These are phyloP conservation scores for Chalciporus chontae DNA, from an alignment of 768 basidiomycete species.

Conservation along the genomic window DNA sequence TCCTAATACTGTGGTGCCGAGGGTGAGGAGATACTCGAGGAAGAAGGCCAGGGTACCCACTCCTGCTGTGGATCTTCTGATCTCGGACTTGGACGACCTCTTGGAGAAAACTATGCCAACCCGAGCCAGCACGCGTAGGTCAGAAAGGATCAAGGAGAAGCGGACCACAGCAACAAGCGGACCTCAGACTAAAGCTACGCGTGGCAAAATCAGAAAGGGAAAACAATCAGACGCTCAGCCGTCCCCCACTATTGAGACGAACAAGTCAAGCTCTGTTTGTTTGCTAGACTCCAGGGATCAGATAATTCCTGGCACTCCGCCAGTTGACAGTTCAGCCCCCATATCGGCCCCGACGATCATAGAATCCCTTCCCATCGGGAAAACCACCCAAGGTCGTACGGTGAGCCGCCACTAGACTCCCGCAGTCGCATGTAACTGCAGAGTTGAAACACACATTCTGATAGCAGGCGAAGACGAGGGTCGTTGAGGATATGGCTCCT, in stretches of 20 bases:
- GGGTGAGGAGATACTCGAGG: constrained; percentile 29
- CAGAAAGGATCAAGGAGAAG: constrained; percentile 16
- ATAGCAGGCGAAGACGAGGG: constrained; percentile 1
- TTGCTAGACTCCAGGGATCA: background rate
- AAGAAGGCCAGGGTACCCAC: constrained; percentile 35
- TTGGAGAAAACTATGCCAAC: constrained; percentile 14
- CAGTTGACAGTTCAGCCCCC: background rate
- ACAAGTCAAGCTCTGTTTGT: background rate
- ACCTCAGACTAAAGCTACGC: constrained; percentile 26
- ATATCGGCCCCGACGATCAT: background rate
- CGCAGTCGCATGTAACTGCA: background rate
- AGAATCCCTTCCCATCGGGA: background rate
- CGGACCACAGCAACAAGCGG: background rate
- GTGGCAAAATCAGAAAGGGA: constrained; percentile 14
- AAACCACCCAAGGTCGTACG: background rate
- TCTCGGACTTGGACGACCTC: constrained; percentile 33
- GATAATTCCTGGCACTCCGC: background rate
- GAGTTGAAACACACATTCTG: background rate
- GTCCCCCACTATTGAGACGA: background rate
- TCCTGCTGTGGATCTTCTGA: constrained; percentile 11
- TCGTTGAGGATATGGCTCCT: background rate
- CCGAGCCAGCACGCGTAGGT: constrained; percentile 12
- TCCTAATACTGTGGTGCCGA: constrained; percentile 5
- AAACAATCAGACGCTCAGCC: constrained; percentile 3
- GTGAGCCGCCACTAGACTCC: background rate